Conservation (phyloP, 2,329 filamentous ascomycete genomes). For the Neoascochyta sp. region DNA sequence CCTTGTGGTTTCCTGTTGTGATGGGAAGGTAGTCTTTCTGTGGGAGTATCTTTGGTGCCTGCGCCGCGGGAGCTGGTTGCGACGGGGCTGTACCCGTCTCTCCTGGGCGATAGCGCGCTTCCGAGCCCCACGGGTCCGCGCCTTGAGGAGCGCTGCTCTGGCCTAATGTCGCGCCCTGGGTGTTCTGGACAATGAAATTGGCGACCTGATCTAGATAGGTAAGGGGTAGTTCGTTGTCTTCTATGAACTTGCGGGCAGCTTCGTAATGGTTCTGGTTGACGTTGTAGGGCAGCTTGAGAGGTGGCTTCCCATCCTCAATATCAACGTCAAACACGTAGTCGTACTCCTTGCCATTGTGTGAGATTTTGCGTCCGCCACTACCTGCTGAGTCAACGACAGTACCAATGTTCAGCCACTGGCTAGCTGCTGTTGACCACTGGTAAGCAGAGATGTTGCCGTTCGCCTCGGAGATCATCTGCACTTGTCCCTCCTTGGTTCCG, state of each 20-base stretch:
- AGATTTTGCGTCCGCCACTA: conserved; percentile 62
- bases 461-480: conserved; percentile 81
- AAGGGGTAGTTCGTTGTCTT: conserved; percentile 81
- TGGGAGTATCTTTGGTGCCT: conserved; percentile 62
- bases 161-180: conserved; percentile 79
- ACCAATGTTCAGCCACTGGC: conserved; percentile 82
- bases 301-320: conserved; percentile 89
- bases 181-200: conserved; percentile 88
- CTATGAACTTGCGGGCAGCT: conserved; percentile 83
- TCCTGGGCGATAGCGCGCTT: conserved; percentile 73
- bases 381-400: conserved; percentile 87
- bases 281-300: conserved; percentile 92
- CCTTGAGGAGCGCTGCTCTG: conserved; percentile 48
- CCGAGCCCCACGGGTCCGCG: conserved; percentile 73
- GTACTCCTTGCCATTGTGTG: conserved; percentile 80
- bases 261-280: conserved; percentile 90
- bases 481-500: conserved; percentile 94
- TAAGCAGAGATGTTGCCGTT: conserved; percentile 83
- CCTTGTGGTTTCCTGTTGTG: conserved; percentile 63
- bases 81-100: conserved; percentile 46
- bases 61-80: conserved; percentile 33
- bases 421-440: conserved; percentile 68
- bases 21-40: conserved; percentile 78
- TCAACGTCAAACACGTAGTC: conserved; percentile 97
- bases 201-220: conserved; percentile 88